Base-by-base conservation (phyloP, 202 grass and related monocot species). In the Carex sylvatica region DNA sequence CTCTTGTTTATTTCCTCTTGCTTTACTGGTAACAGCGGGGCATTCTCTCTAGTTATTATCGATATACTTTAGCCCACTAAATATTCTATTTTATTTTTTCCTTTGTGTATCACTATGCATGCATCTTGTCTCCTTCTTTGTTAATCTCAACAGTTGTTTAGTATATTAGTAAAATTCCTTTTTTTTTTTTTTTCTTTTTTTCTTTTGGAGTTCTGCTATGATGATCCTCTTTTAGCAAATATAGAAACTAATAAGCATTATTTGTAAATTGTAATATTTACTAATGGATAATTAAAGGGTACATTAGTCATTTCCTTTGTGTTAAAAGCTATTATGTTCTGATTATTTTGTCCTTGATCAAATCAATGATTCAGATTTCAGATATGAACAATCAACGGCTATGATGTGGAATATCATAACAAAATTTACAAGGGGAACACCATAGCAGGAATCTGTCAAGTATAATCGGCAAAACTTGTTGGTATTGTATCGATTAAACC, bases 391-490 rank as follows among this genome's bases (percentile, higher is more conserved):
- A 40, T 70, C 38, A 70, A 70, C 2, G 38, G 36, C 67, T 70
- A 46, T 70, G 67, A 70, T 42, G 67, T 38, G 38, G 67, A 46
- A 70, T 38, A 70, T 38, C 67, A 35, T 70, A 70, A 23, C 18
- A 46, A 70, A 70, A 70, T 70, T 70, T 70, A 46, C 36, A 10
- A 70, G 38, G 36, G 67, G 67, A 70, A 44, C 67, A 47, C 44
- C 9, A 19, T 70, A 70, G 33, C 67, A 46, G 22, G 36, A 70
- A 36, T 47, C 44, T 61, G 59, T 61, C n/a, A 24, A 23, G 59
- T 84, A 84, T 84, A 79, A 28, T 71, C 63, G 84, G 65, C 83
- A 88, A 55, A 90, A 86, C 68, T 62, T 63, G 76, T 70, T 52
- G 65, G 81, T 59, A 78, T 24, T 10, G 59, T 78, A 86, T 88